These are phyloP conservation scores for Lentinula raphanica DNA, from an alignment of 768 basidiomycete species.

Conservation along the genomic window DNA sequence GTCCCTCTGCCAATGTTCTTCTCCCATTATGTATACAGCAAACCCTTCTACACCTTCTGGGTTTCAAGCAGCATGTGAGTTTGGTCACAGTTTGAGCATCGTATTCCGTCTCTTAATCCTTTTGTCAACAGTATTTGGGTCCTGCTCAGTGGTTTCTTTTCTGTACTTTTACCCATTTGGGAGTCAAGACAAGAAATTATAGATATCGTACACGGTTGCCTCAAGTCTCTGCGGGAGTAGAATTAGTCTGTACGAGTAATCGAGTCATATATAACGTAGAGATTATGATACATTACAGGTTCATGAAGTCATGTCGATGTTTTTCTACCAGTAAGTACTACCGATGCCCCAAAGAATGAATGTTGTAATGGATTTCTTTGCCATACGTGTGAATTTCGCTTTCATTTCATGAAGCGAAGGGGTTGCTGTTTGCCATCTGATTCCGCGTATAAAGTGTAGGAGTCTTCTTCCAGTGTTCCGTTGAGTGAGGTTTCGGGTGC, in stretches of 20 bases:
- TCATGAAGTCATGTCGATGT: conserved; percentile 1
- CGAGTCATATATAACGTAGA: neutral
- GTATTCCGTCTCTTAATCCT: neutral
- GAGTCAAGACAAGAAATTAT: conserved; percentile 29
- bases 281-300: neutral
- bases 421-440: conserved; percentile 5
- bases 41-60: conserved; percentile 33
- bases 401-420: neutral
- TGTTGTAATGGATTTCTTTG: too few relatives aligned
- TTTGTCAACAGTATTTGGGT: conserved; percentile 25
- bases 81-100: neutral
- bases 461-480: neutral
- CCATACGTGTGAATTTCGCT: too few relatives aligned
- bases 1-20: conserved; percentile 36
- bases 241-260: neutral
- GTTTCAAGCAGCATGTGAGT: conserved; percentile 31
- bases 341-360: too few relatives aligned
- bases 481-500: neutral
- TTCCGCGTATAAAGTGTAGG: conserved; percentile 3
- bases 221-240: neutral
- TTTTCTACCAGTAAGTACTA: neutral
- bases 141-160: conserved; percentile 30
- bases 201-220: conserved; percentile 14
- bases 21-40: conserved; percentile 30
- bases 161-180: conserved; percentile 31